Base-by-base conservation (phyloP, 441 rosid species). In the Populus hybrid region DNA sequence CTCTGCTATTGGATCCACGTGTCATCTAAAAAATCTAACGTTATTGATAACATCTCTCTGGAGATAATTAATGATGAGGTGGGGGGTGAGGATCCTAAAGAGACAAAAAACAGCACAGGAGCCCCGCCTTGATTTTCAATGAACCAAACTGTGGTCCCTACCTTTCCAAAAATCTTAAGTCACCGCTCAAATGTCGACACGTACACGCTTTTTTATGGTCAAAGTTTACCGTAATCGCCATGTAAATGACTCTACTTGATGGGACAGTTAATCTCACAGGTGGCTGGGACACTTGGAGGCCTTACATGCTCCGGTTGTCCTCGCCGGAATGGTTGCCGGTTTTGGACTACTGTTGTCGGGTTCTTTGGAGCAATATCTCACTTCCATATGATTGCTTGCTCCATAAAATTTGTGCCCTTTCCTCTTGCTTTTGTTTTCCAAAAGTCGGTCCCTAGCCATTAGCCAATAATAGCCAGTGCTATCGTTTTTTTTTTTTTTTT, bases 101-200 rank as follows among this genome's bases (percentile, higher is more conserved):
- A 3, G 73, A 42, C 74, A 3, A 38, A 73, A 66, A 35, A 26
- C 21, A 50, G 71, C 86, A 80, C 90, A 80, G 50, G 90, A 84
- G 75, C 77, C 89, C 65, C 79, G 88, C 87, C 83, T 46, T 76
- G 76, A 42, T 81, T 81, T 81, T 77, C 81, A 81, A 77, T 78
- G 83, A 83, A 84, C 85, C 46, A 0, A 1, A 6, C 12, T 4
- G 76, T 77, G 84, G 87, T 69, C 86, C 87, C 84, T 35, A 4
- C 42, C 2, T 40, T 0, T 0, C 1, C 12, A 1, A 70, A 10
- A 50, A 10, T 23, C 12, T 38, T 4, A 68, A 20, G 65, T 36
- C 73, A 30, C 85, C 77, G 9, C 40, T 80, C 7, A 9, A 0
- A 7, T 12, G 23, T 0, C 18, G 82, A 63, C 88, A 86, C 84